A percentile compares a stretch with the other conserved stretches of the same genome.
Evolutionary conservation across 2,329 filamentous ascomycete species (phyloP).

Genomic region (Colletotrichum phormii): DNA sequence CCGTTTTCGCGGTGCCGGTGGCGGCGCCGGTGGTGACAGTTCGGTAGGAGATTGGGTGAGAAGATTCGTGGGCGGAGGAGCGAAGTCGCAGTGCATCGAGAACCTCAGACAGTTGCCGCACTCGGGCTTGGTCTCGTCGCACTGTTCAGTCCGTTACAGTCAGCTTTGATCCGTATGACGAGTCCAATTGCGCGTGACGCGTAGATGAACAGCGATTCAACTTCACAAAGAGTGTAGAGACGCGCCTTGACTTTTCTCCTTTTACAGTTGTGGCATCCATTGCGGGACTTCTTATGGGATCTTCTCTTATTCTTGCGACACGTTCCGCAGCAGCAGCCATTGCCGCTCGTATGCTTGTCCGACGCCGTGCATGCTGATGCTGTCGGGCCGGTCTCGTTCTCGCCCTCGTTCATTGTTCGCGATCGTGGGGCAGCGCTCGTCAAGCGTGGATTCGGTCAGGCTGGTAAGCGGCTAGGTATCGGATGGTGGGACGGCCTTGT

Average conservation of each 20-base stretch:
- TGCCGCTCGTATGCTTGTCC: not conserved
- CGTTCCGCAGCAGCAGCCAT: slow-evolving; percentile 18
- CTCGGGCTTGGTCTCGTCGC: slow-evolving; percentile 38
- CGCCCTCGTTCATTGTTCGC: slow-evolving; percentile 18
- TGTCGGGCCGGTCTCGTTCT: not conserved
- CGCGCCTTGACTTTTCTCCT: slow-evolving; percentile 37
- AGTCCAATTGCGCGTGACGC: not conserved
- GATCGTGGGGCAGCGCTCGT: not conserved
- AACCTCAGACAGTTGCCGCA: slow-evolving; percentile 37
- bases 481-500: not conserved
- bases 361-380: not conserved
- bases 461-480: not conserved
- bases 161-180: not conserved
- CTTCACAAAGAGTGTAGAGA: not conserved
- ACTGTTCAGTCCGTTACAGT: slow-evolving; percentile 17
- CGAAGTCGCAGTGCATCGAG: slow-evolving; percentile 37
- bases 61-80: not conserved
- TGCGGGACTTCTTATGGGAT: slow-evolving; percentile 36
- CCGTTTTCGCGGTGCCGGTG: slow-evolving; percentile 17
- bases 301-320: slow-evolving; percentile 31
- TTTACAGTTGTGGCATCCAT: slow-evolving; percentile 39
- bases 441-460: not conserved
- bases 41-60: slow-evolving; percentile 10
- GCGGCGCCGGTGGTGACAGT: slow-evolving; percentile 5
- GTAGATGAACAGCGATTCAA: not conserved